Evolutionary conservation across 2,329 filamentous ascomycete genomes (phyloP).

Genomic region (Bipolaris bicolor): DNA sequence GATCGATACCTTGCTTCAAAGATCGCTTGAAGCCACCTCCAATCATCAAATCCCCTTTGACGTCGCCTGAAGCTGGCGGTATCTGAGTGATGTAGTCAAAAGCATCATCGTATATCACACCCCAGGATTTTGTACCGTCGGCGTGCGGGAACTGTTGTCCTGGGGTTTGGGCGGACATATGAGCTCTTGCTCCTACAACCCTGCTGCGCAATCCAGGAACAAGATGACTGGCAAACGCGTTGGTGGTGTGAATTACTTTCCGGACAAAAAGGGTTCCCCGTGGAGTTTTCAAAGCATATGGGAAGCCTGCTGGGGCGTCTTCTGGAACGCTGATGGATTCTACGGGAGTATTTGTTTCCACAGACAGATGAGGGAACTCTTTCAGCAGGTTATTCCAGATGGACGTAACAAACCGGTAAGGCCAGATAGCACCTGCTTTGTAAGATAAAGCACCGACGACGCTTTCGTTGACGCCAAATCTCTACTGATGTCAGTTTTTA

Average conservation of each 20-base stretch:
- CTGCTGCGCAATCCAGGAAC: conserved; percentile 55
- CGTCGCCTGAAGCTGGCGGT: conserved; percentile 3
- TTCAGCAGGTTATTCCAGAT: conserved; percentile 14
- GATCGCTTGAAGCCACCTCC: conserved; percentile 25
- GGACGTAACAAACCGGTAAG: conserved; percentile 21
- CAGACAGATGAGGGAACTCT: conserved; percentile 18
- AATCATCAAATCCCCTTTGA: conserved; percentile 18
- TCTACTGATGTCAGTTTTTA: conserved; percentile 3
- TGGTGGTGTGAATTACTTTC: conserved; percentile 65
- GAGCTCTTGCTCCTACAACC: conserved; percentile 24
- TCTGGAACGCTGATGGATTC: conserved; percentile 31
- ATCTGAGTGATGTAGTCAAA: conserved; percentile 18
- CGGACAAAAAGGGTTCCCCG: conserved; percentile 55
- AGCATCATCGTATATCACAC: conserved; percentile 38
- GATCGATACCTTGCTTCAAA: conserved; percentile 18
- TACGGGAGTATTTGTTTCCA: conserved; percentile 8
- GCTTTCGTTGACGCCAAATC: conserved; percentile 15
- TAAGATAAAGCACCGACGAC: conserved; percentile 30
- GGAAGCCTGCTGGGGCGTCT: conserved; percentile 44
- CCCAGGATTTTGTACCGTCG: conserved; percentile 57
- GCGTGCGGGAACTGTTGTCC: conserved; percentile 39
- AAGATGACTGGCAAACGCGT: conserved; percentile 60
- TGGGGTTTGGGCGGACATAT: conserved; percentile 60
- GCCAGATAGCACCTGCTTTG: conserved; percentile 39
- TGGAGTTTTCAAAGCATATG: conserved; percentile 51